Percentiles rank a stretch among this genome's conserved stretches.
phyloP scores from a whole-genome alignment of 2,329 filamentous ascomycete genomes.

The Aureobasidium sp. region DNA sequence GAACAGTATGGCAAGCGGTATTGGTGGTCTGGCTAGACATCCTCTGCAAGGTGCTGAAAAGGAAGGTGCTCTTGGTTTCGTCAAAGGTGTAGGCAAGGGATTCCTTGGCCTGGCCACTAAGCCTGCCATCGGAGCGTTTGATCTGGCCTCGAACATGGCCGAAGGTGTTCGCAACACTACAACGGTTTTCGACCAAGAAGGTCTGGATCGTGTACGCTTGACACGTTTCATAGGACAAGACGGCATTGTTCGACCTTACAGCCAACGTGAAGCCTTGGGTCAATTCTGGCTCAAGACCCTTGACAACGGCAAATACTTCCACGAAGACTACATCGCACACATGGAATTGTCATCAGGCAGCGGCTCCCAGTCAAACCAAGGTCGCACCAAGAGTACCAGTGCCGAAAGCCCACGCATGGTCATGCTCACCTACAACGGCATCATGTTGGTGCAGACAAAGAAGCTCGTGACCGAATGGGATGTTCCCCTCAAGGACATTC shows the following conservation, averaged over 20 bases:
- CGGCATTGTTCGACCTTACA: slow-evolving; percentile 90
- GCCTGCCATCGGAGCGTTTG: slow-evolving; percentile 91
- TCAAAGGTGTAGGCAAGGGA: slow-evolving; percentile 96
- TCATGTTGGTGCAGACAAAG: slow-evolving; percentile 83
- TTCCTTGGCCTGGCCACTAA: slow-evolving; percentile 92
- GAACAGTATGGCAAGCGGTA: slow-evolving; percentile 84
- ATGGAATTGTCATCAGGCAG: slow-evolving; percentile 62
- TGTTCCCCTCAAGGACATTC: slow-evolving; percentile 87
- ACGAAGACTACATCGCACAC: slow-evolving; percentile 95
- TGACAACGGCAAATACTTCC: slow-evolving; percentile 95
- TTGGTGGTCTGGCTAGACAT: slow-evolving; percentile 87
- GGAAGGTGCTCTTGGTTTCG: slow-evolving; percentile 87
- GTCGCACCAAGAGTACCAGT: slow-evolving; percentile 18
- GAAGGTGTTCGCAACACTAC: slow-evolving; percentile 98
- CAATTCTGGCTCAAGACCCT: slow-evolving; percentile 99
- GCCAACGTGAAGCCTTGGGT: slow-evolving; percentile 86
- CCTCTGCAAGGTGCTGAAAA: slow-evolving; percentile 93
- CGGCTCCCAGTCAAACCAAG: slow-evolving; percentile 39
- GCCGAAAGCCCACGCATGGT: slow-evolving; percentile 58
- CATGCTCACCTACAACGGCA: slow-evolving; percentile 54
- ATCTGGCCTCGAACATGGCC: slow-evolving; percentile 92
- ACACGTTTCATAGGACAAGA: slow-evolving; percentile 87
- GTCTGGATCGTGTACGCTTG: slow-evolving; percentile 88
- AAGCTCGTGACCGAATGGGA: slow-evolving; percentile 91
- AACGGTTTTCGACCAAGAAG: slow-evolving; percentile 91